Conservation (phyloP, 805 yeast species). For the Nematodospora valgi region DNA sequence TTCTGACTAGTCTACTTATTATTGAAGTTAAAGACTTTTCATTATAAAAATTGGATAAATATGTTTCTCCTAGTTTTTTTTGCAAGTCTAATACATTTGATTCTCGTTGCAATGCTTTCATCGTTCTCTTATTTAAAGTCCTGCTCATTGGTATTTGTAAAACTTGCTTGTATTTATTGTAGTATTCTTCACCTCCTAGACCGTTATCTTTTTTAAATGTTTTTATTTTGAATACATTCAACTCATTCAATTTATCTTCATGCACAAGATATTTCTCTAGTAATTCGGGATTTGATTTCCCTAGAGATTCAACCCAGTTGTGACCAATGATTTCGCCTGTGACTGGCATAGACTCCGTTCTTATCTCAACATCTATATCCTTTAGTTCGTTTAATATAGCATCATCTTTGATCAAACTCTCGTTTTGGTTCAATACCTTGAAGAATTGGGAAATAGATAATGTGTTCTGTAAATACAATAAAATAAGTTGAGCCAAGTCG, state of each 20-base stretch:
- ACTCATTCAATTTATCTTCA: constrained; percentile 25
- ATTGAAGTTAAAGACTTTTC: constrained; percentile 25
- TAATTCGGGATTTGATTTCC: constrained; percentile 17
- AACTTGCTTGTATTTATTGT: constrained; percentile 22
- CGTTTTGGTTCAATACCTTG: constrained; percentile 54
- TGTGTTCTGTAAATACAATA: constrained; percentile 52
- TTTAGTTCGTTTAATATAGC: constrained; percentile 23
- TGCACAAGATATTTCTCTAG: constrained; percentile 28
- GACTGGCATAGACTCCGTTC: constrained; percentile 23
- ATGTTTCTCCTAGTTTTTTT: constrained; percentile 31
- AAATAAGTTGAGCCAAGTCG: constrained; percentile 56
- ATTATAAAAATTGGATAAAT: constrained; percentile 20
- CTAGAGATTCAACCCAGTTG: constrained; percentile 34
- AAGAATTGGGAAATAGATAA: constrained; percentile 66
- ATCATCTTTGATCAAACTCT: constrained; percentile 28
- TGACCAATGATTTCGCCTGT: constrained; percentile 37
- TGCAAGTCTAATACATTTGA: constrained; percentile 29
- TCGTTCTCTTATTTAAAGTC: constrained; percentile 18
- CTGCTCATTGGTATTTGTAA: constrained; percentile 20
- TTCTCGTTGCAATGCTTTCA: constrained; percentile 24
- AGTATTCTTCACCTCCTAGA: constrained; percentile 15
- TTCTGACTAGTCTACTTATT: constrained; percentile 23
- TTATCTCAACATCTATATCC: constrained; percentile 12
- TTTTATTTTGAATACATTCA: constrained; percentile 14
- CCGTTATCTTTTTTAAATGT: constrained; percentile 14